Evolutionary conservation across 805 yeast species (phyloP).

Genomic region (Tetrapisispora pingtungensis): DNA sequence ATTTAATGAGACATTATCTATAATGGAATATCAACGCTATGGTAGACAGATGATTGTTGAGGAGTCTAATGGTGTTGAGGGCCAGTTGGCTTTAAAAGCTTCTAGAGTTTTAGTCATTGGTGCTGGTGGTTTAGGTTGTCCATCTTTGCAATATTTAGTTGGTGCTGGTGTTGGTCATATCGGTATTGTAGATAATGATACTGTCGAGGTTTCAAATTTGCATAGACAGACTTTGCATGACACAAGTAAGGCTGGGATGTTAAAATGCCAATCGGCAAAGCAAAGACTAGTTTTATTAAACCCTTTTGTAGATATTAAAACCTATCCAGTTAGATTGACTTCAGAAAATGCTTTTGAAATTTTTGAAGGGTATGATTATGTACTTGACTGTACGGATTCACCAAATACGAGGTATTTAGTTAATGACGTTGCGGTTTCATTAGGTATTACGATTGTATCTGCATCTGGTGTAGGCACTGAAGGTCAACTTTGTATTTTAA

Average conservation of each 20-base stretch:
- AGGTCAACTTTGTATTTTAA: conserved; percentile 76
- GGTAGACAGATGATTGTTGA: conserved; percentile 96
- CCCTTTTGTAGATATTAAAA: conserved; percentile 49
- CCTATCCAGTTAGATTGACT: conserved; percentile 43
- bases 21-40: conserved; percentile 70
- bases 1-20: conserved; percentile 21
- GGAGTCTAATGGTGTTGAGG: conserved; percentile 42
- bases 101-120: conserved; percentile 72
- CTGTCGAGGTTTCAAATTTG: conserved; percentile 73
- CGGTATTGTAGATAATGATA: conserved; percentile 83
- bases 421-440: conserved; percentile 69
- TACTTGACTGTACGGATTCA: conserved; percentile 90
- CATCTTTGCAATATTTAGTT: conserved; percentile 71
- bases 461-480: conserved; percentile 89
- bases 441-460: conserved; percentile 66
- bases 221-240: conserved; percentile 85
- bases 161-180: conserved; percentile 83
- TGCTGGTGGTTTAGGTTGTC: conserved; percentile 95
- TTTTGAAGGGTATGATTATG: conserved; percentile 55
- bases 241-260: conserved; percentile 51
- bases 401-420: conserved; percentile 81
- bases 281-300: conserved; percentile 44
- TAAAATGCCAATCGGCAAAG: conserved; percentile 75
- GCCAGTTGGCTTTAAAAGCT: conserved; percentile 48
- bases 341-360: conserved; percentile 54